phyloP scores from a whole-genome alignment of 495 filamentous ascomycete species.

The Penicillium daleae region DNA sequence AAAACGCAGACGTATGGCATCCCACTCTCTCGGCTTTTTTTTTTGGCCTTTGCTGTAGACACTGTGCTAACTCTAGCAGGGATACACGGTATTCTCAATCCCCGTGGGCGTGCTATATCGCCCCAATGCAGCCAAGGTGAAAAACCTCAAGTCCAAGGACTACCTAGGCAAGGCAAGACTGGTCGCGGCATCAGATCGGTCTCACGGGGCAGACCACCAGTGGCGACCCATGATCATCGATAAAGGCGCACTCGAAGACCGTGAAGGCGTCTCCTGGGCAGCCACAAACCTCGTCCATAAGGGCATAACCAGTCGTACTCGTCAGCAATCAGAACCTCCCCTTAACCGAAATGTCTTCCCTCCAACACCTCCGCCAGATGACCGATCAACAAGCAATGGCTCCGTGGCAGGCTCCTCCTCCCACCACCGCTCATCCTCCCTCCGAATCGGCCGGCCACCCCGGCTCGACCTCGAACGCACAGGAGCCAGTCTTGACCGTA shows the following conservation, averaged over 20 bases:
- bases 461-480: constrained; percentile 46
- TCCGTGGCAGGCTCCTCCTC: constrained; percentile 11
- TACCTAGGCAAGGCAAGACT: constrained; percentile 94
- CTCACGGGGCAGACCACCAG: constrained; percentile 28
- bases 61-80: constrained; percentile 53
- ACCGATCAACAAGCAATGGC: constrained; percentile 52
- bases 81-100: constrained; percentile 98
- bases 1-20: constrained; percentile 80
- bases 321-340: constrained; percentile 87
- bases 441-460: constrained; percentile 42
- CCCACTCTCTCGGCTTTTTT: too few species aligned
- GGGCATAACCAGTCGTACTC: constrained; percentile 69
- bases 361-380: constrained; percentile 92
- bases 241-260: constrained; percentile 64
- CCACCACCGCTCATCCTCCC: constrained; percentile 32
- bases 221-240: constrained; percentile 31
- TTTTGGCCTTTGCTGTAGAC: not conserved
- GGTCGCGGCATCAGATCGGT: constrained; percentile 85
- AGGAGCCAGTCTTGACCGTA: constrained; percentile 33
- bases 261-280: constrained; percentile 86
- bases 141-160: constrained; percentile 95
- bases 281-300: constrained; percentile 90
- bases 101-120: constrained; percentile 94
- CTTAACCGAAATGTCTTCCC: constrained; percentile 88
- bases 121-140: constrained; percentile 96